Conservation (phyloP, 768 basidiomycete genomes). For the Pleurotus ostreatus region DNA sequence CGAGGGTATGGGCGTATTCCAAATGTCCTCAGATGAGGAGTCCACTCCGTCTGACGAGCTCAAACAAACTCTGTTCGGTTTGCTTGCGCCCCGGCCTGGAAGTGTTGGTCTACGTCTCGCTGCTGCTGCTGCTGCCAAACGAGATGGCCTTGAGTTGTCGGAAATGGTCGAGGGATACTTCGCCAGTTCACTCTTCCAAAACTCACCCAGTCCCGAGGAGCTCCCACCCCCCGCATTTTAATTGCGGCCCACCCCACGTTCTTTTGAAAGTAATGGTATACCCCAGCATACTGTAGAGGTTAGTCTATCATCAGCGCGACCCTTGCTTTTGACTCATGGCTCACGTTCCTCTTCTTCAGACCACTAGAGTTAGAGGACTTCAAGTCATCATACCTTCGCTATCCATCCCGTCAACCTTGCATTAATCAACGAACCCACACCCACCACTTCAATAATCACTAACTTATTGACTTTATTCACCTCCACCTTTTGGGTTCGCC, state of each 20-base stretch:
- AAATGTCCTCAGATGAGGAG: constrained; percentile 73
- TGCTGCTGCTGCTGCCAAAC: constrained; percentile 12
- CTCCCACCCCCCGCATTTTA: constrained; percentile 37
- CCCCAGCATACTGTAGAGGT: constrained; percentile 7
- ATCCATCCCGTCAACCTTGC: no score
- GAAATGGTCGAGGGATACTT: constrained; percentile 45
- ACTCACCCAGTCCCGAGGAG: constrained; percentile 81
- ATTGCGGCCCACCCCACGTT: not conserved
- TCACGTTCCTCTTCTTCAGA: not conserved
- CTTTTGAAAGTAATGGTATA: constrained; percentile 6
- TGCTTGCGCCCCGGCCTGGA: not conserved
- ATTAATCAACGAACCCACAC: not conserved
- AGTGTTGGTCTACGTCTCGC: constrained; percentile 1
- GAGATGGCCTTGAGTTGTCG: constrained; percentile 26
- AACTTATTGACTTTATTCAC: constrained; percentile 8
- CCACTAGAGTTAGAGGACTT: constrained; percentile 5
- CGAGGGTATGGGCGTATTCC: constrained; percentile 59
- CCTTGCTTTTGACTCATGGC: not conserved
- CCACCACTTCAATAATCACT: constrained; percentile 7
- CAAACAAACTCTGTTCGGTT: constrained; percentile 6
- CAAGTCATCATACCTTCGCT: constrained; percentile 4
- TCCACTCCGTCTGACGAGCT: constrained; percentile 23
- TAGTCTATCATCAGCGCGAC: not conserved
- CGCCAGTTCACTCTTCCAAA: constrained; percentile 82
- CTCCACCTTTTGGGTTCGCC: constrained; percentile 5